phyloP scores from a whole-genome alignment of 2,329 filamentous ascomycete genomes.

The Cladophialophora immunda region DNA sequence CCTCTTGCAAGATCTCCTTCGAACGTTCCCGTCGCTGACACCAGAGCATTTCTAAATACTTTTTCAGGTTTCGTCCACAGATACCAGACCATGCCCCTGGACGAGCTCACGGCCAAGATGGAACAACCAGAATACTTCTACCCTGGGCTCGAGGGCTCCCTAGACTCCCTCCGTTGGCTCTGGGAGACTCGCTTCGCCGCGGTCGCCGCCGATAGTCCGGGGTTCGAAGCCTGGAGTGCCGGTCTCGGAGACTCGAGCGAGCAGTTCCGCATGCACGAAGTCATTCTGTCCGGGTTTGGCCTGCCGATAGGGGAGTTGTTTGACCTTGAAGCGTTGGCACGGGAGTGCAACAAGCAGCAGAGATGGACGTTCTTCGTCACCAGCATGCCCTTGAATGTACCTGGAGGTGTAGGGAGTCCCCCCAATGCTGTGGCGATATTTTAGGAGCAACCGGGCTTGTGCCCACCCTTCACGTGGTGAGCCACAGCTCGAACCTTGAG shows the following conservation, averaged over 20 bases:
- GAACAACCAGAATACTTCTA: conserved; percentile 39
- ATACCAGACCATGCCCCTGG: conserved; percentile 57
- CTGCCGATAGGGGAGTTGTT: conserved; percentile 42
- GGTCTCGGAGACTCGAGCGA: conserved; percentile 11
- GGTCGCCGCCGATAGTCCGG: conserved; percentile 44
- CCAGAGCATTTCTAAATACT: too few species aligned
- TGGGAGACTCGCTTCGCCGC: conserved; percentile 46
- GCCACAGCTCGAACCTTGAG: too few species aligned
- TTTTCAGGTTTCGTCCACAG: conserved; percentile 66
- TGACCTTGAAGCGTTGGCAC: conserved; percentile 51
- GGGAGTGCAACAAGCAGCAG: conserved; percentile 45
- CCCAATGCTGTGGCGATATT: conserved; percentile 40
- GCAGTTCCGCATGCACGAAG: conserved; percentile 28
- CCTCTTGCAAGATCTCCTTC: too few species aligned
- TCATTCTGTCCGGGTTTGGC: conserved; percentile 39
- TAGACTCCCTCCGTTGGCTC: conserved; percentile 43
- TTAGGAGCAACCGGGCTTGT: conserved; percentile 14
- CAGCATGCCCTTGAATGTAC: conserved; percentile 42
- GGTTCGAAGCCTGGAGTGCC: conserved; percentile 58
- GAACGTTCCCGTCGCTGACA: too few species aligned
- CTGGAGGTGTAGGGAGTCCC: conserved; percentile 38
- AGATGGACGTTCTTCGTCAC: conserved; percentile 58
- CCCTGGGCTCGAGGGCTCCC: conserved; percentile 45
- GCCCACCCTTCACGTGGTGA: too few species aligned
- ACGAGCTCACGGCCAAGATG: conserved; percentile 46